Base-by-base conservation (phyloP, 345 rosid genomes). In the Cardiospermum halicacabum region DNA sequence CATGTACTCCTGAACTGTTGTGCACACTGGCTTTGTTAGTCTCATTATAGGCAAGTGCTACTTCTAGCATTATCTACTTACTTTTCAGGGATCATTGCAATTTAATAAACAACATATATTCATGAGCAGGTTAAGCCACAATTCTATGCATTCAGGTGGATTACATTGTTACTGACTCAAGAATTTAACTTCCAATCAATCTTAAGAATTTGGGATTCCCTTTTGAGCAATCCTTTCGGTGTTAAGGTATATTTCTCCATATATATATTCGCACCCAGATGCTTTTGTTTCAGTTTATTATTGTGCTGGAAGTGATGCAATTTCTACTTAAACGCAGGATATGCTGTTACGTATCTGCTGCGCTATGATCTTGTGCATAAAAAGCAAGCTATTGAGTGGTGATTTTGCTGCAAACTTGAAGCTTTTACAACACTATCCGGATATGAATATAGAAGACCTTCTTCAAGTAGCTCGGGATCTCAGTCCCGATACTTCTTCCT, bases 121-220 rank as follows among this genome's bases (percentile, higher is more conserved):
- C 8, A 53, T 64, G 70, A 49, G 49, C 87, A 87, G 93, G 89
- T 87, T n/a, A 78, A 78, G 72, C 86, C 88, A 1, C 89, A 87
- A 56, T 87, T 75, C 72, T 87, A 87, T 53, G 93, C 82, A 54
- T 84, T 87, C 74, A 79, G 88, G 70, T 85, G 87, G 85, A 85
- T 81, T 67, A 87, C 93, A 25, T 63, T 87, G 76, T 74, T 87
- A 39, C 89, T 87, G 30, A 83, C 90, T 49, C 88, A 87, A 74
- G 94, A 87, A 75, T 87, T 87, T 73, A 69, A 74, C 69, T 78
- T 85, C 55, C 85, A 75, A 24, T 69, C 82, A 53, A 83, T 87
- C 73, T 68, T 82, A 64, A 76, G 94, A 75, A 87, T 87, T 48
- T 87, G 94, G 94, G 88, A 87, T 78, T 72, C 90, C 75, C 80